Percentiles rank a stretch among this genome's conserved stretches.
phyloP scores from a whole-genome alignment of 2,329 filamentous ascomycete species.

The Colletotrichum sp. region DNA sequence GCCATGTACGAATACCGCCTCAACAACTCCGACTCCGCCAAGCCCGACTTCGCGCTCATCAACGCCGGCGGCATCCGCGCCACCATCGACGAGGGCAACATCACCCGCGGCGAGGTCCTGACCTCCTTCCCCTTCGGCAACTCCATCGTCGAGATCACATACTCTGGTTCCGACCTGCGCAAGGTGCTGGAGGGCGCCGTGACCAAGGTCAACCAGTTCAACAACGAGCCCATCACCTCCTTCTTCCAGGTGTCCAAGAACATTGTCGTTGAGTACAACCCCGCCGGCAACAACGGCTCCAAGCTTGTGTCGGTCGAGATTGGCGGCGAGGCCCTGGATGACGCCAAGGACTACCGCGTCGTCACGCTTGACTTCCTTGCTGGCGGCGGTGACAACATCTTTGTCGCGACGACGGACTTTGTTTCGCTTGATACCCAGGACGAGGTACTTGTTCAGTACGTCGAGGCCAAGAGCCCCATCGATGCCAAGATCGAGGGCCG shows the following conservation, averaged over 20 bases:
- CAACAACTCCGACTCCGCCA: slow-evolving; percentile 45
- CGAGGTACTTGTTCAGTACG: slow-evolving; percentile 57
- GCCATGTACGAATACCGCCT: slow-evolving; percentile 67
- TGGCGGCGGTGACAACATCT: slow-evolving; percentile 67
- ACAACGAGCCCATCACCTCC: slow-evolving; percentile 56
- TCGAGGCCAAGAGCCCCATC: slow-evolving; percentile 53
- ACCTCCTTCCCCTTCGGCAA: slow-evolving; percentile 72
- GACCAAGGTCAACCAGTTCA: slow-evolving; percentile 58
- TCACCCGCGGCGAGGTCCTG: slow-evolving; percentile 68
- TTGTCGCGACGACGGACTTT: slow-evolving; percentile 42
- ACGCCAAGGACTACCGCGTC: slow-evolving; percentile 55
- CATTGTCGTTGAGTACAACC: slow-evolving; percentile 64
- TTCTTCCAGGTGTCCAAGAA: slow-evolving; percentile 65
- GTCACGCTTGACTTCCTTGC: slow-evolving; percentile 70
- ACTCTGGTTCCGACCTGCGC: slow-evolving; percentile 60
- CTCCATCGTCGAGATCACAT: slow-evolving; percentile 62
- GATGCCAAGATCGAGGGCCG: slow-evolving; percentile 53
- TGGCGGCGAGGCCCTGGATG: slow-evolving; percentile 51
- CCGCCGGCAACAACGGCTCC: slow-evolving; percentile 49
- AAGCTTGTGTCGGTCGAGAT: slow-evolving; percentile 60
- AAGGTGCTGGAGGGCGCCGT: slow-evolving; percentile 65
- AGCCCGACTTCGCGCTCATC: slow-evolving; percentile 62
- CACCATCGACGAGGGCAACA: slow-evolving; percentile 63
- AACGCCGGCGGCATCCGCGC: slow-evolving; percentile 70
- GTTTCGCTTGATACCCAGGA: slow-evolving; percentile 57